Conservation (phyloP, 768 basidiomycete species). For the Lepiota venenata region DNA sequence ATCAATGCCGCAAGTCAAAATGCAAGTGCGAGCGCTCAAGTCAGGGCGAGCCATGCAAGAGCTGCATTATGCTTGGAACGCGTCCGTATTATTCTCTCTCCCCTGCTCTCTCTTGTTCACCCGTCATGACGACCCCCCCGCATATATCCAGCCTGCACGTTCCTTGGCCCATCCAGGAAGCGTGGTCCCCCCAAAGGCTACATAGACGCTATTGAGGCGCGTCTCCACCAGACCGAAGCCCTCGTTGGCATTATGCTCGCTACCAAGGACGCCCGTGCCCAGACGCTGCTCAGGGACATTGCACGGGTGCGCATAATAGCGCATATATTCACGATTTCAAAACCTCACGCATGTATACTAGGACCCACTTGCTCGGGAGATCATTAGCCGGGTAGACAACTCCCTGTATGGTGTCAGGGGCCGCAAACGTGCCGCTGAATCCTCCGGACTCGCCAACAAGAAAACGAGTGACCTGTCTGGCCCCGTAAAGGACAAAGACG, state of each 20-base stretch:
- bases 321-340: background rate
- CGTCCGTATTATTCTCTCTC: conserved; percentile 40
- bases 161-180: conserved; percentile 75
- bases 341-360: conserved; percentile 22
- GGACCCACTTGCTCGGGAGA: conserved; percentile 79
- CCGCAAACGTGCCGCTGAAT: conserved; percentile 43
- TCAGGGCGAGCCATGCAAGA: conserved; percentile 67
- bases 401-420: conserved; percentile 78
- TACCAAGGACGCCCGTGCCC: conserved; percentile 36
- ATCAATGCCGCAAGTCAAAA: conserved; percentile 87
- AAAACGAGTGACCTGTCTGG: conserved; percentile 20
- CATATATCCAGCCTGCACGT: conserved; percentile 58
- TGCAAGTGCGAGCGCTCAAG: conserved; percentile 80
- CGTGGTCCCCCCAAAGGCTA: conserved; percentile 92
- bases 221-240: conserved; percentile 88
- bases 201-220: conserved; percentile 91
- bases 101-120: background rate
- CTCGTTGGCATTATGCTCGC: conserved; percentile 79
- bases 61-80: conserved; percentile 69
- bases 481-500: conserved; percentile 17
- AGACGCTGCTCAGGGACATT: conserved; percentile 46
- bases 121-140: background rate
- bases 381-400: conserved; percentile 77
- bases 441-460: conserved; percentile 16
- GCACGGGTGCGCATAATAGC: conserved; percentile 37